These are phyloP conservation scores for Pleurotus tuber-regium DNA, from an alignment of 768 basidiomycete species.

Conservation along the genomic window DNA sequence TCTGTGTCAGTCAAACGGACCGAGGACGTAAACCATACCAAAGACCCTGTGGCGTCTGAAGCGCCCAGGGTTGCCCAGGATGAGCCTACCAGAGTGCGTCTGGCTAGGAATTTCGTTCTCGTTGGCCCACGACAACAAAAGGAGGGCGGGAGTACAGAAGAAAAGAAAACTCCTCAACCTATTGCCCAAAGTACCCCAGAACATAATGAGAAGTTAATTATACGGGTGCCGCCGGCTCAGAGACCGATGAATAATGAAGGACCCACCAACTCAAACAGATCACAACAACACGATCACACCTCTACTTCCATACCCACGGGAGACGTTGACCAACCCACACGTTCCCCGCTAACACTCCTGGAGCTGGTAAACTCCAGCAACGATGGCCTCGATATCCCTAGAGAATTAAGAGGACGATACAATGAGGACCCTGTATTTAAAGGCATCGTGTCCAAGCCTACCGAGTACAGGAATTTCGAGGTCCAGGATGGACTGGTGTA, in stretches of 20 bases:
- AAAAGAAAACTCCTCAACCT: neutral
- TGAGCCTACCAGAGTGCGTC: too few species aligned
- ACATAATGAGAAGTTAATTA: neutral
- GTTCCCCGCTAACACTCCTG: neutral
- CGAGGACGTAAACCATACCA: neutral
- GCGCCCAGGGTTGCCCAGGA: slow-evolving; percentile 1
- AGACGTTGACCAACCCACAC: neutral
- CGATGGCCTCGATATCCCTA: slow-evolving; percentile 12
- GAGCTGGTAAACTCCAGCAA: neutral
- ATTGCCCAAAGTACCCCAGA: neutral
- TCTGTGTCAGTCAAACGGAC: neutral
- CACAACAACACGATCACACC: neutral
- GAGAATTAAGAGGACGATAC: slow-evolving; percentile 13
- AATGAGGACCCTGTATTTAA: slow-evolving; percentile 20
- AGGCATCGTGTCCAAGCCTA: slow-evolving; percentile 14
- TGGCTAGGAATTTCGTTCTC: slow-evolving; percentile 14
- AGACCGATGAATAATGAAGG: neutral
- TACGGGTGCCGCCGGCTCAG: neutral
- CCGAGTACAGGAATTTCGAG: slow-evolving; percentile 17
- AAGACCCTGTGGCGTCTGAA: slow-evolving; percentile 2
- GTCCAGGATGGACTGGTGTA: slow-evolving; percentile 14
- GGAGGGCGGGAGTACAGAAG: slow-evolving; percentile 9
- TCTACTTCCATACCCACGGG: neutral
- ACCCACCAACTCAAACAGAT: neutral
- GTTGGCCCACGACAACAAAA: slow-evolving; percentile 8